Evolutionary conservation across 2,329 filamentous ascomycete genomes (phyloP).

Genomic region (Penicillium sclerotiorum): DNA sequence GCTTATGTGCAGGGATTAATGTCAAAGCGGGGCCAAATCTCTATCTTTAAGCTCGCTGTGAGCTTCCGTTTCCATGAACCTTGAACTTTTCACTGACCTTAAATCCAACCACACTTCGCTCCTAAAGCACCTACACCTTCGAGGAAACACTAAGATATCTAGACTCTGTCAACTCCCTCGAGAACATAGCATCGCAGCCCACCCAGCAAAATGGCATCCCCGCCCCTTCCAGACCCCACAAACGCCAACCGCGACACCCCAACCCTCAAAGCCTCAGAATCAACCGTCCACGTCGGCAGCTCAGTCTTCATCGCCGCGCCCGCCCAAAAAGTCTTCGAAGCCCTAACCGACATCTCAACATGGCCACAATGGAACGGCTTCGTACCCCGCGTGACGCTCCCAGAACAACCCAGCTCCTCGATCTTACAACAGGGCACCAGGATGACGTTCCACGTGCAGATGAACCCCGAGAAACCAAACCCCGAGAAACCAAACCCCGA

Average conservation of each 20-base stretch:
- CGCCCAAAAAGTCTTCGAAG: conserved; percentile 46
- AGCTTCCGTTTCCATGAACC: not conserved
- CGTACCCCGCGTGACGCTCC: conserved; percentile 49
- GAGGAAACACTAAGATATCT: no score
- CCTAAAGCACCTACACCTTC: not conserved
- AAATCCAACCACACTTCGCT: not conserved
- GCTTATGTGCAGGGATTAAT: no score
- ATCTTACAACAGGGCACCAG: conserved; percentile 43
- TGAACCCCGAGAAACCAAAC: conserved; percentile 43
- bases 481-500: conserved; percentile 24
- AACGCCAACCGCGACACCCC: conserved; percentile 33
- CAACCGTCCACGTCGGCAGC: conserved; percentile 35
- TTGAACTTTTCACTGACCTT: no score
- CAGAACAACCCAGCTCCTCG: conserved; percentile 40
- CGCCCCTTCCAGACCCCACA: conserved; percentile 13
- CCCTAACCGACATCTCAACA: conserved; percentile 48
- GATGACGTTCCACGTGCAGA: conserved; percentile 49
- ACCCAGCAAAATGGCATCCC: conserved; percentile 3
- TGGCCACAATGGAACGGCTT: conserved; percentile 54
- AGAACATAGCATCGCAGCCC: not conserved
- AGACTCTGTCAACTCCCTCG: no score
- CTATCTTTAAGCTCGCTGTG: no score
- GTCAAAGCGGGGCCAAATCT: no score
- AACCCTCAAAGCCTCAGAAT: conserved; percentile 33
- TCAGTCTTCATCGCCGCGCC: conserved; percentile 45